phyloP scores from a whole-genome alignment of 192 early-diverging fungal genomes.

The Backusella luteola region DNA sequence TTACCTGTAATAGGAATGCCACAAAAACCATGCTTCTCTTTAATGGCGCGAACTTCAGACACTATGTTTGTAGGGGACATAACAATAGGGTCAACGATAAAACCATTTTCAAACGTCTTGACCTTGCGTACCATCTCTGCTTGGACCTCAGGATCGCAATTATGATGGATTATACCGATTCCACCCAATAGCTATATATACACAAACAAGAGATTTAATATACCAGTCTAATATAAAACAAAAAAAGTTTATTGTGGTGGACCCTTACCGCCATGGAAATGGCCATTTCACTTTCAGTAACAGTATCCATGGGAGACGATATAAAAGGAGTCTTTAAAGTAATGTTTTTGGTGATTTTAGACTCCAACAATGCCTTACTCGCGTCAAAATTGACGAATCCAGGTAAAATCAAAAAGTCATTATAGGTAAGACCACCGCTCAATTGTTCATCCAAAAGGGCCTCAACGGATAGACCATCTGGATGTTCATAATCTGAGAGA shows the following conservation, averaged over 20 bases:
- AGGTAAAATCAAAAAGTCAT: slow-evolving; percentile 96
- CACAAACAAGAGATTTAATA: neutral
- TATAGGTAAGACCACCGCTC: slow-evolving; percentile 95
- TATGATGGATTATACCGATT: slow-evolving; percentile 97
- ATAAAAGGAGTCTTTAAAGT: slow-evolving; percentile 91
- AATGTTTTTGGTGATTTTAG: slow-evolving; percentile 87
- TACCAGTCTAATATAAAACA: neutral
- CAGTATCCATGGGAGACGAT: slow-evolving; percentile 98
- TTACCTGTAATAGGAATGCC: slow-evolving; percentile 94
- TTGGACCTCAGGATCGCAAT: slow-evolving; percentile 94
- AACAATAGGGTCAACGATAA: slow-evolving; percentile 93
- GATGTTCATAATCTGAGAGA: slow-evolving; percentile 29
- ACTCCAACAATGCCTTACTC: slow-evolving; percentile 72
- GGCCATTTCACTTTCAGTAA: slow-evolving; percentile 98
- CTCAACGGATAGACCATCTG: slow-evolving; percentile 83
- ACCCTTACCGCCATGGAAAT: slow-evolving; percentile 89
- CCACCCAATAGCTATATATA: slow-evolving; percentile 74
- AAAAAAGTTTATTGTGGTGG: neutral
- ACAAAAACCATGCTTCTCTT: slow-evolving; percentile 86
- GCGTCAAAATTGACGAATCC: slow-evolving; percentile 95
- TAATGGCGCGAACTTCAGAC: slow-evolving; percentile 83
- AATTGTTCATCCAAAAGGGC: slow-evolving; percentile 80
- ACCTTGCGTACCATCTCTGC: slow-evolving; percentile 97
- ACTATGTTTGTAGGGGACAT: slow-evolving; percentile 83
- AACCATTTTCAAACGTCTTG: slow-evolving; percentile 98